Evolutionary conservation across 164 flowering plant species (phyloP), one percentile per base, ranked within the genome.

Genomic region (Saururus chinensis): DNA sequence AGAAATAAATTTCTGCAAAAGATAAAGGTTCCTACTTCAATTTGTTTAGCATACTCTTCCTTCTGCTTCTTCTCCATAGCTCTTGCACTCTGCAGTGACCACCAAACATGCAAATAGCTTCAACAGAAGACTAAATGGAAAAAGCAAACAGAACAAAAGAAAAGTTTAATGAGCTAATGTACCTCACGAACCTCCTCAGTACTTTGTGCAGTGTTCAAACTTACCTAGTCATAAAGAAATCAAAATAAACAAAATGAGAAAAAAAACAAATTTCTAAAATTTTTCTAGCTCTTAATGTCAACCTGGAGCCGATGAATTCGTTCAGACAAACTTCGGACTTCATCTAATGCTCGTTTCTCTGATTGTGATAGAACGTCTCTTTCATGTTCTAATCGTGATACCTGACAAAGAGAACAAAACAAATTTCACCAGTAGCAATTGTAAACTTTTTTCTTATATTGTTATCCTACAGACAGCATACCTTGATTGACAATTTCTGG

Each of bases 281-380:
- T 6, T 9, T 22, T 61, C 51, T 19, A 20, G 13, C 60, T 64
- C 16, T 40, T 53, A 64, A 2, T 60, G 37, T 60, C 19, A 48
- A 89, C 98, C 95, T 93, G 99, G 53, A 93, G 77, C 5, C 86
- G 88, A 60, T 83, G 76, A 14, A 84, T 84, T 68, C 97, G 85
- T 63, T 87, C 86, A 1, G 91, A 82, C 79, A 90, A 74, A 67
- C 69, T 74, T 53, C 81, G 81, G 66, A 87, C 92, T 80, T 93
- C 99, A 68, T 85, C 95, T 20, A 37, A 75, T 60, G 97, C 99
- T 74, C 99, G 82, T 68, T 76, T 84, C 69, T 90, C 99, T 57
- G 99, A 80, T 67, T 77, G 81, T 63, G 75, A 57, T 53, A 88
- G 62, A 67, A 90, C 65, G 49, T 88, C 96, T 37, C 87, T 93